These are phyloP conservation scores for Lotmaria passim DNA, from an alignment of 208 protist species.

Conservation along the genomic window DNA sequence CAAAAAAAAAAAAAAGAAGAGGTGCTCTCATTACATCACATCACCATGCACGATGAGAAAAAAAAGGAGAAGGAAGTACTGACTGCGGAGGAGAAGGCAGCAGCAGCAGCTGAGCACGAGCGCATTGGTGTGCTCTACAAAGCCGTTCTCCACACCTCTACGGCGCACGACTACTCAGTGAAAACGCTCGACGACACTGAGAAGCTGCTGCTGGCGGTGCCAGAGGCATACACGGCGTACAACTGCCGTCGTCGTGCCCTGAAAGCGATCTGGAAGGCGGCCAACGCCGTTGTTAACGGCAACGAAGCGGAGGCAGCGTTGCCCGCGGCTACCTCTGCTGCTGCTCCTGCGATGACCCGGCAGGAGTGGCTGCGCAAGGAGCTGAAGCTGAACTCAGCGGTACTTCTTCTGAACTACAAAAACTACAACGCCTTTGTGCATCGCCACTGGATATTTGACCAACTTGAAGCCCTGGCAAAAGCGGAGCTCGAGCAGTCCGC, in stretches of 20 bases:
- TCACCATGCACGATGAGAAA: constrained; percentile 74
- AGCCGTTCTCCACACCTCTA: constrained; percentile 34
- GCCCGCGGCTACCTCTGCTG: no score
- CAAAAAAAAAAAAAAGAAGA: constrained; percentile 6
- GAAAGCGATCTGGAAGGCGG: constrained; percentile 23
- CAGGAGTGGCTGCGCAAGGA: constrained; percentile 53
- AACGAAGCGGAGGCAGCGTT: neutral
- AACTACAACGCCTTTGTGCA: constrained; percentile 90
- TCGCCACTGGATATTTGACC: constrained; percentile 78
- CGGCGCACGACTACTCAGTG: constrained; percentile 29
- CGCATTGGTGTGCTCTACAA: constrained; percentile 52
- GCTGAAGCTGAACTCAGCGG: constrained; percentile 62
- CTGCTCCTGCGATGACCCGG: neutral
- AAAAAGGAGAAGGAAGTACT: constrained; percentile 40
- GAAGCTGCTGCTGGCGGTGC: constrained; percentile 59
- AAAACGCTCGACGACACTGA: constrained; percentile 44
- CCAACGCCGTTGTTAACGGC: neutral
- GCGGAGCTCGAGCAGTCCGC: constrained; percentile 15
- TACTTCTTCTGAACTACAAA: constrained; percentile 82
- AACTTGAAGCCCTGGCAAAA: constrained; percentile 43
- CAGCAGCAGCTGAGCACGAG: constrained; percentile 41
- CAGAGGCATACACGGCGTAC: constrained; percentile 86
- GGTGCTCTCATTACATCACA: neutral
- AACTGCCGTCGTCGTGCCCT: constrained; percentile 71
- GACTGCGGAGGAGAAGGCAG: constrained; percentile 21